A percentile compares a stretch with the other conserved stretches of the same genome.
Conservation (phyloP, 2,329 filamentous ascomycete species). For the Septoria petroselini region DNA sequence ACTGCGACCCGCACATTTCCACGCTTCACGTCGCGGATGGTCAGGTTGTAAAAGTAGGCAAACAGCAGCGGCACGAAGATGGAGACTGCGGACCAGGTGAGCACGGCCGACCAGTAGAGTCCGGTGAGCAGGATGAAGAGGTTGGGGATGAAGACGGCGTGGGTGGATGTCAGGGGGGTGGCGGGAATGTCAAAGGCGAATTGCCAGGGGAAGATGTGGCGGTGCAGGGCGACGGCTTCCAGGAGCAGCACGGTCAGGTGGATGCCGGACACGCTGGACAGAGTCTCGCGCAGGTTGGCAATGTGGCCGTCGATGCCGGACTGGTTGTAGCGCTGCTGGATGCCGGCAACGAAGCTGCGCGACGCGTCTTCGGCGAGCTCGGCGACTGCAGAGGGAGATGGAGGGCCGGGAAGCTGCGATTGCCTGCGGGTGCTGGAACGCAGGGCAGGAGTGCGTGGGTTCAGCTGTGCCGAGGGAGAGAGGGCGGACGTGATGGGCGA, state of each 20-base stretch:
- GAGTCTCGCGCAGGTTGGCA: conserved; percentile 62
- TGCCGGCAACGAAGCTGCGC: conserved; percentile 63
- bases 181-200: conserved; percentile 71
- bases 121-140: conserved; percentile 72
- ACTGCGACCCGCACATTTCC: conserved; percentile 35
- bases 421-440: conserved; percentile 20
- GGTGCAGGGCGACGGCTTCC: conserved; percentile 68
- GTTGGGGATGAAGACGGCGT: conserved; percentile 68
- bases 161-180: conserved; percentile 46
- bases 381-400: conserved; percentile 75
- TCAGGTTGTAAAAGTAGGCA: conserved; percentile 91
- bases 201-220: conserved; percentile 66
- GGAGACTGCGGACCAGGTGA: conserved; percentile 71
- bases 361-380: conserved; percentile 71
- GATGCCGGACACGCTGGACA: conserved; percentile 71
- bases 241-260: conserved; percentile 65
- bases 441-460: conserved; percentile 31
- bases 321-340: conserved; percentile 61
- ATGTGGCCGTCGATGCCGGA: conserved; percentile 66
- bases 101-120: conserved; percentile 70
- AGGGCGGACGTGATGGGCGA: conserved; percentile 21
- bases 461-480: conserved; percentile 27
- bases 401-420: conserved; percentile 55
- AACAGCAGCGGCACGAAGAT: conserved; percentile 65
- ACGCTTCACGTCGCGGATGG: conserved; percentile 53